Evolutionary conservation across 352 stramenopile species (phyloP), one percentile per base, ranked within the genome.

Genomic region (Aphanomyces stellatus): DNA sequence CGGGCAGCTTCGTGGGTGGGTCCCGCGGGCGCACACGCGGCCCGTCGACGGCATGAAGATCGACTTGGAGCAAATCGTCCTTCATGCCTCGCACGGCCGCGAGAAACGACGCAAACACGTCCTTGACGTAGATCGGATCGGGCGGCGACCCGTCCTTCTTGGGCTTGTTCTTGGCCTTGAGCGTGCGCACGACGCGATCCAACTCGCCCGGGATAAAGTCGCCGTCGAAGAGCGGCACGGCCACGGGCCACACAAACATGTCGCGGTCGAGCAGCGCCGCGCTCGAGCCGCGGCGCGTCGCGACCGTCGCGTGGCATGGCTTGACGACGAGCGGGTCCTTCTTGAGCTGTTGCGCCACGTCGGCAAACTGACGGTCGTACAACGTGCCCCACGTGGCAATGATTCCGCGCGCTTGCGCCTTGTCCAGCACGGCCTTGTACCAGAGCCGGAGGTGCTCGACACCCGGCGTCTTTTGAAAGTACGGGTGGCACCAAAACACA

Each of bases 401-500:
- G 62, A 94, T 94, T 7, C 72, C 66, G n/a, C 69, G 67, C 2
- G 77, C 65, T 53, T 91, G 76, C 0, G 81, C 79, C 69, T 86
- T 88, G 3, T 64, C 51, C 10, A 99, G 72, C 48, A 97, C 82
- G 19, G 78, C 75, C 62, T 90, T 85, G 74, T 99, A 99, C 96
- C 96, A 99, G 17, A 77, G 66, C 34, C 90, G 85, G 34, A 99
- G 76, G 51, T 97, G 90, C 43, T 99, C 94, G 31, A 87, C 79
- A 43, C 85, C 97, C 5, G 96, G 96, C 5, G 93, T 98, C 56
- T 96, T 89, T 75, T 99, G 96, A 70, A 98, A 96, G 15, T 76
- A 53, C 17, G 96, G 96, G 46, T 98, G 96, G 71, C 92, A 98
- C 88, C 95, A 98, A 77, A 99, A 99, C 51, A 99, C 96, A 73